A percentile compares a stretch with the other conserved stretches of the same genome.
Conservation (phyloP, 2,329 filamentous ascomycete genomes). For the Remersonia thermophila region DNA sequence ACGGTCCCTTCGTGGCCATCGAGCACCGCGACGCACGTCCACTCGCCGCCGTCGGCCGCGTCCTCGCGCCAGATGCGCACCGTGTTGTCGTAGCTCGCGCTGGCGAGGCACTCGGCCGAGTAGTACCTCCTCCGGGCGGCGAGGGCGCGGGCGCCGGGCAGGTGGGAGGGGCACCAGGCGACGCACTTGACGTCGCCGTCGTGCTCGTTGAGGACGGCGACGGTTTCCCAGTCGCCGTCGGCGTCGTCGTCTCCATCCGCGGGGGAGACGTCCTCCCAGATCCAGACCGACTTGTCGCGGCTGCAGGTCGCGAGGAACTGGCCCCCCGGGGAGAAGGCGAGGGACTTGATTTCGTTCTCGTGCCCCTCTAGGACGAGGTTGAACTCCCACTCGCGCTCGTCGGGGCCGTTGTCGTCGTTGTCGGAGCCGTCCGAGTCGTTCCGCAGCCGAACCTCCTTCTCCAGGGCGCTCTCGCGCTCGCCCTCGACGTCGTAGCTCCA, state of each 20-base stretch:
- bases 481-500: slow-evolving; percentile 54
- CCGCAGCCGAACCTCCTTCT: slow-evolving; percentile 11
- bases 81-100: slow-evolving; percentile 88
- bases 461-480: neutral
- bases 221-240: slow-evolving; percentile 93
- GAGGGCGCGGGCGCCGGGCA: slow-evolving; percentile 31
- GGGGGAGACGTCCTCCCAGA: slow-evolving; percentile 82
- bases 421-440: slow-evolving; percentile 11
- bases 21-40: slow-evolving; percentile 76
- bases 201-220: slow-evolving; percentile 89
- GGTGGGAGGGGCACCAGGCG: slow-evolving; percentile 67
- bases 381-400: slow-evolving; percentile 65
- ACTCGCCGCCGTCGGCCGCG: slow-evolving; percentile 58
- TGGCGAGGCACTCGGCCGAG: slow-evolving; percentile 64
- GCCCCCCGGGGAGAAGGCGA: slow-evolving; percentile 62
- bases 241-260: slow-evolving; percentile 74
- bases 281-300: slow-evolving; percentile 91
- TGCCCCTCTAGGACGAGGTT: slow-evolving; percentile 87
- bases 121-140: slow-evolving; percentile 26
- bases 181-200: slow-evolving; percentile 92
- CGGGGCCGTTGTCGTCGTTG: slow-evolving; percentile 15
- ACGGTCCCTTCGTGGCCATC: slow-evolving; percentile 76
- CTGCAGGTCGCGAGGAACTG: slow-evolving; percentile 80
- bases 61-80: slow-evolving; percentile 85
- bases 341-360: slow-evolving; percentile 80